A percentile compares a stretch with the other conserved stretches of the same genome.
phyloP scores from a whole-genome alignment of 1,139 yeast genomes.

The Hyphopichia fennica region DNA sequence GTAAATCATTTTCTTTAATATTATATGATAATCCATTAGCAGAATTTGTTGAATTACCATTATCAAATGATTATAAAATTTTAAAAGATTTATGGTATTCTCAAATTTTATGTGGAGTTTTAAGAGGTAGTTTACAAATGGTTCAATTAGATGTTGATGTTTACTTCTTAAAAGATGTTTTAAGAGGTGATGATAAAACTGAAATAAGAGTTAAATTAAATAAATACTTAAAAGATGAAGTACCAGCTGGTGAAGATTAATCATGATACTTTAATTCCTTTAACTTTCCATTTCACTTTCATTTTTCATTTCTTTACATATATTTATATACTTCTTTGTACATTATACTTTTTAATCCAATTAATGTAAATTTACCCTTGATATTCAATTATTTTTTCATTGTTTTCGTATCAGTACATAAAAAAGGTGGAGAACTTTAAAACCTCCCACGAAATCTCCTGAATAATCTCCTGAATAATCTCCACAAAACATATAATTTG shows the following conservation, averaged over 20 bases:
- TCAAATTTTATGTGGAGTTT: slow-evolving; percentile 84
- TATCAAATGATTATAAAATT: slow-evolving; percentile 59
- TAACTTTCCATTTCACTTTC: too few relatives aligned
- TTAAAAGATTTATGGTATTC: slow-evolving; percentile 85
- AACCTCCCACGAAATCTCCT: too few relatives aligned
- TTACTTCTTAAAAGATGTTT: slow-evolving; percentile 71
- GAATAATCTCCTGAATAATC: too few relatives aligned
- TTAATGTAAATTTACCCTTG: too few relatives aligned
- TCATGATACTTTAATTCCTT: neutral
- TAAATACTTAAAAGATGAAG: slow-evolving; percentile 82
- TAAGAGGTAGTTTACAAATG: slow-evolving; percentile 92
- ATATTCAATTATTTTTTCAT: too few relatives aligned
- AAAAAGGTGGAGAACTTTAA: too few relatives aligned
- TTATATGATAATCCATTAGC: slow-evolving; percentile 87
- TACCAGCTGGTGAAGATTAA: slow-evolving; percentile 94
- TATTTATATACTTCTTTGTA: neutral
- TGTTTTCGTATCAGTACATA: too few relatives aligned
- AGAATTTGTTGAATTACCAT: slow-evolving; percentile 92
- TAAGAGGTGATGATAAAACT: slow-evolving; percentile 81
- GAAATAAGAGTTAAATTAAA: slow-evolving; percentile 75
- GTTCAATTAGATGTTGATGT: slow-evolving; percentile 92
- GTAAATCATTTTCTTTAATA: slow-evolving; percentile 70
- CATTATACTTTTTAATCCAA: too few relatives aligned
- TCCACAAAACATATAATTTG: too few relatives aligned
- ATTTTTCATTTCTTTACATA: neutral